Evolutionary conservation across 306 rosid species (phyloP), one percentile per base, ranked within the genome.

Genomic region (Morella rubra): DNA sequence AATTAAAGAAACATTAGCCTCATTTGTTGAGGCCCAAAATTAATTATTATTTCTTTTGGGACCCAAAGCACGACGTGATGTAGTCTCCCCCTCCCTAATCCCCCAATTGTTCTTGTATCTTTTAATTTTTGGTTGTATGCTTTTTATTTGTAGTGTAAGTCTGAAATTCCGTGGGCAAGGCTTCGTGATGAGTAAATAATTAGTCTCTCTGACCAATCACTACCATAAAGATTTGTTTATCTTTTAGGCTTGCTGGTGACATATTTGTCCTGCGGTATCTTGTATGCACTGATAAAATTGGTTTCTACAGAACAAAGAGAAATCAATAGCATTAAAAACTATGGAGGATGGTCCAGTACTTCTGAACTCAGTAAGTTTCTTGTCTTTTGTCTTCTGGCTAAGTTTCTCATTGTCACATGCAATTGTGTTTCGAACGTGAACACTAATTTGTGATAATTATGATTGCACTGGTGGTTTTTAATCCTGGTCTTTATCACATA

Each of bases 301-400:
- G 15, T 76, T 60, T 65, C 71, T 80, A 86, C 93, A 96, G 99
- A 92, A 89, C 80, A 96, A 86, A 60, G 99, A 91, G 89, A 96
- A 92, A 85, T 92, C 98, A 10, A 85, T 85, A 83, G 78, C 93
- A 12, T 85, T 96, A 80, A 96, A 96, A 85, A 90, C 99, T 22
- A 91, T 96, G 97, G 98, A 96, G 93, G 99, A 96, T 83, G 99
- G 99, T 24, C 97, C 86, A 87, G 89, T 86, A 44, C 85, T 84
- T 83, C 78, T 92, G 10, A 81, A 73, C 69, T 75, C 76, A 49
- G 84, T 83, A 60, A 77, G 78, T 83, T 71, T 77, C 61, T 82
- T 55, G 12, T 73, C 69, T 73, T 71, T 32, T 18, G 70, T 76
- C 76, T 75, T 64, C 66, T 51, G 37, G 37, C 37, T 64, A 40